Conservation (phyloP, 2,329 filamentous ascomycete genomes). For the Apiospora aurea region DNA sequence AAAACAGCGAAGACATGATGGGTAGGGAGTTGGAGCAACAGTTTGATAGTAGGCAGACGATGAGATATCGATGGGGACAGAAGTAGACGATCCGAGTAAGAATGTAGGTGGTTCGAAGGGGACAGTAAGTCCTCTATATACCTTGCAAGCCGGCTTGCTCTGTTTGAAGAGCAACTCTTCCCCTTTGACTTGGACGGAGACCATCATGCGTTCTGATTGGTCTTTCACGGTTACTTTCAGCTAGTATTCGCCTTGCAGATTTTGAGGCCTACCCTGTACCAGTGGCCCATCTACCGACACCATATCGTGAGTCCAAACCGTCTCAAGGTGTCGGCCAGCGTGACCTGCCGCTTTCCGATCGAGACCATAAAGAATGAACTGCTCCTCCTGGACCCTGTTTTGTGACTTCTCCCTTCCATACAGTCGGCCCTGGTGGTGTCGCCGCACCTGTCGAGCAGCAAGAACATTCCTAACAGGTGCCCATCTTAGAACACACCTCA, state of each 20-base stretch:
- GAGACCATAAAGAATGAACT: neutral
- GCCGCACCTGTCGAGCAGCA: neutral
- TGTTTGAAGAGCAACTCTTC: neutral
- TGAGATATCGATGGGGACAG: too few species aligned
- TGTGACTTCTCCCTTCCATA: neutral
- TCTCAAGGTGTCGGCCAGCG: neutral
- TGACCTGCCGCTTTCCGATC: neutral
- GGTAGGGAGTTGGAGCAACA: neutral
- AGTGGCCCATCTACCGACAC: neutral
- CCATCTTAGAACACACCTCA: neutral
- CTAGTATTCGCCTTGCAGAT: neutral
- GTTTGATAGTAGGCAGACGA: neutral
- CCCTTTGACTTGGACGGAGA: neutral
- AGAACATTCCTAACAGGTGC: neutral
- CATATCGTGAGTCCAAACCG: neutral
- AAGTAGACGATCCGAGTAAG: neutral
- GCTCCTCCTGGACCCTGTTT: too few species aligned
- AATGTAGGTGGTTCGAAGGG: neutral
- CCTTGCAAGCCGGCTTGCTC: neutral
- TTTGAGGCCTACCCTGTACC: conserved; percentile 7
- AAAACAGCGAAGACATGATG: conserved; percentile 25
- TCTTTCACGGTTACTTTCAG: neutral
- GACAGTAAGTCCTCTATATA: neutral
- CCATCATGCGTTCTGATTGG: neutral
- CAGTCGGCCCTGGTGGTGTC: conserved; percentile 11